These are phyloP conservation scores for Termitomyces heimii DNA, from an alignment of 768 basidiomycete genomes.

Conservation along the genomic window DNA sequence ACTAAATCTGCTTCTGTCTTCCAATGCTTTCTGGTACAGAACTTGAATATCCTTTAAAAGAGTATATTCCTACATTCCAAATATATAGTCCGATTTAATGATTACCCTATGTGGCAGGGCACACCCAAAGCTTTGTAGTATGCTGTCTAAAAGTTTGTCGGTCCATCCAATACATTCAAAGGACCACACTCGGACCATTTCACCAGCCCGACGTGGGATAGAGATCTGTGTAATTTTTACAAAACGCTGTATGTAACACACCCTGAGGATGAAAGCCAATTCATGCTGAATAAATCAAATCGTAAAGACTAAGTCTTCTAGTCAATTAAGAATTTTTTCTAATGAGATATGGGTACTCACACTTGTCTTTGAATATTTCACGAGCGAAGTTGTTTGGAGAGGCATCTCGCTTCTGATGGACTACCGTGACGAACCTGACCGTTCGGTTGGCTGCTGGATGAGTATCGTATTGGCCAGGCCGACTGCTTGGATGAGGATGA, in stretches of 20 bases:
- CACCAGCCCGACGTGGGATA: neutral
- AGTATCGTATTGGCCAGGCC: constrained; percentile 16
- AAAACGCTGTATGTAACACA: no score
- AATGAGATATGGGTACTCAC: neutral
- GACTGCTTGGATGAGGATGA: constrained; percentile 22
- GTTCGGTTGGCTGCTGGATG: neutral
- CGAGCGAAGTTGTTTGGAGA: neutral
- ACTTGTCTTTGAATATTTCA: neutral
- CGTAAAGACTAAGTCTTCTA: neutral
- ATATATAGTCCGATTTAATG: neutral
- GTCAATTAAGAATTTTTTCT: neutral
- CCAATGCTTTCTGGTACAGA: neutral
- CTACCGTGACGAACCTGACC: neutral
- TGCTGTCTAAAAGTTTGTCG: neutral
- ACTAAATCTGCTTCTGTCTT: neutral
- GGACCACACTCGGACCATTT: neutral
- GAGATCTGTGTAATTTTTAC: neutral
- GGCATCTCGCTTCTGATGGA: neutral
- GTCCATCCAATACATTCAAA: neutral
- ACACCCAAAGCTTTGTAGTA: neutral
- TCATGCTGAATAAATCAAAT: neutral
- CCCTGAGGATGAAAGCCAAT: neutral
- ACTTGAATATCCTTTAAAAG: neutral
- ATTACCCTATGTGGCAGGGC: no score
- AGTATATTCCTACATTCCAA: neutral